These are phyloP conservation scores for Dovyalis caffra DNA, from an alignment of 345 rosid genomes.

Conservation along the genomic window DNA sequence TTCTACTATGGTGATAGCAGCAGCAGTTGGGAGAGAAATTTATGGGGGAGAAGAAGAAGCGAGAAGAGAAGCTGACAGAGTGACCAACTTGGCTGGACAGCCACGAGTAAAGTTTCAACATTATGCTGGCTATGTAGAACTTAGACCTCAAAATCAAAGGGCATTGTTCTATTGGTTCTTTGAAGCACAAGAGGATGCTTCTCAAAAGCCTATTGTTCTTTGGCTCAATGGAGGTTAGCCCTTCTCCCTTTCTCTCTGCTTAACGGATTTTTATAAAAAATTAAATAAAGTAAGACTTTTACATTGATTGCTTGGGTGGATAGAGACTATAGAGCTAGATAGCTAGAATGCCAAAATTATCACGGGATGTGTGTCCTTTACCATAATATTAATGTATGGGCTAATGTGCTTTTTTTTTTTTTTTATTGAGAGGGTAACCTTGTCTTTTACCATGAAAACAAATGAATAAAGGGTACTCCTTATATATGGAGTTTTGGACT, in stretches of 20 bases:
- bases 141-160: conserved; percentile 30
- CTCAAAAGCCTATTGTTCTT: conserved; percentile 55
- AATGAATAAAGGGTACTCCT: too few relatives aligned
- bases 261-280: too few relatives aligned
- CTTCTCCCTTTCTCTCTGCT: background rate
- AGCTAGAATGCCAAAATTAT: too few relatives aligned
- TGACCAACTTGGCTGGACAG: conserved; percentile 53
- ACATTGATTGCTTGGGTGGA: too few relatives aligned
- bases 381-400: too few relatives aligned
- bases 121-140: conserved; percentile 55
- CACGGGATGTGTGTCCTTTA: too few relatives aligned
- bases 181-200: conserved; percentile 39
- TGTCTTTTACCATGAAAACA: too few relatives aligned
- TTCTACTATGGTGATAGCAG: background rate
- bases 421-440: too few relatives aligned
- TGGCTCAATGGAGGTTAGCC: conserved; percentile 75
- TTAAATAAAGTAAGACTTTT: too few relatives aligned
- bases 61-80: conserved; percentile 40
- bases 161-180: conserved; percentile 77
- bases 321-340: too few relatives aligned
- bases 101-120: conserved; percentile 55
- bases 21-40: background rate
- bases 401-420: too few relatives aligned
- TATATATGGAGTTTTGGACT: too few relatives aligned
- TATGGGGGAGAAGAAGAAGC: background rate